Evolutionary conservation across 192 early-diverging fungal genomes (phyloP).

Genomic region (Gryganskiella cystojenkinii): DNA sequence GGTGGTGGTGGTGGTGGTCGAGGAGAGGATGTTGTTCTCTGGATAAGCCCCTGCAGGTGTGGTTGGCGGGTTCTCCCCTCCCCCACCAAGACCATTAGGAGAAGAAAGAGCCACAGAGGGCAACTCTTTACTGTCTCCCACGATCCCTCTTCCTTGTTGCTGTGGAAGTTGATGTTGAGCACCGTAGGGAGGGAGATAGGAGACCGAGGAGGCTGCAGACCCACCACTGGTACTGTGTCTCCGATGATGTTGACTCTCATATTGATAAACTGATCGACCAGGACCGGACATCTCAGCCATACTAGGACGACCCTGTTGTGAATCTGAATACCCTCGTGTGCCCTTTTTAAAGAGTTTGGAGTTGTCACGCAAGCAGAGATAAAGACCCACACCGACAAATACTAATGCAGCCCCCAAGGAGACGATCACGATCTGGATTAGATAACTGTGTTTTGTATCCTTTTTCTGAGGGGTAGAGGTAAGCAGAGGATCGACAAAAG

Average conservation of each 20-base stretch:
- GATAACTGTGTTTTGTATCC: neutral
- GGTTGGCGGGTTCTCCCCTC: too few species aligned
- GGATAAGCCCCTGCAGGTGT: too few species aligned
- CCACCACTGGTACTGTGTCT: neutral
- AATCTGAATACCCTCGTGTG: constrained; percentile 8
- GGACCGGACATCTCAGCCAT: constrained; percentile 21
- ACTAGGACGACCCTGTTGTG: neutral
- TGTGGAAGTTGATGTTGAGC: too few species aligned
- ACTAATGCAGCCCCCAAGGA: neutral
- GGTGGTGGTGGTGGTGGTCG: neutral
- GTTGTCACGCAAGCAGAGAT: constrained; percentile 18
- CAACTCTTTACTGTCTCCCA: too few species aligned
- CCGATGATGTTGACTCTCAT: constrained; percentile 16
- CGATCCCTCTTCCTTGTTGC: too few species aligned
- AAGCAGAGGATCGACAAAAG: constrained; percentile 6
- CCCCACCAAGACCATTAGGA: too few species aligned
- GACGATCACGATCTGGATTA: constrained; percentile 11
- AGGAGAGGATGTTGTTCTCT: neutral
- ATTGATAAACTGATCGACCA: constrained; percentile 18
- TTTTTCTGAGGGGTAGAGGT: neutral
- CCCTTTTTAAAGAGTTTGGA: constrained; percentile 2
- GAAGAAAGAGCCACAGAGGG: too few species aligned
- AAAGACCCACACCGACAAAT: constrained; percentile 10
- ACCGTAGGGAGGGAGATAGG: constrained; percentile 33
- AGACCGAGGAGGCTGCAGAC: constrained; percentile 22